Evolutionary conservation across 495 filamentous ascomycete species (phyloP), one percentile per base, ranked within the genome.

Genomic region (Hypoxylon subgilvum): DNA sequence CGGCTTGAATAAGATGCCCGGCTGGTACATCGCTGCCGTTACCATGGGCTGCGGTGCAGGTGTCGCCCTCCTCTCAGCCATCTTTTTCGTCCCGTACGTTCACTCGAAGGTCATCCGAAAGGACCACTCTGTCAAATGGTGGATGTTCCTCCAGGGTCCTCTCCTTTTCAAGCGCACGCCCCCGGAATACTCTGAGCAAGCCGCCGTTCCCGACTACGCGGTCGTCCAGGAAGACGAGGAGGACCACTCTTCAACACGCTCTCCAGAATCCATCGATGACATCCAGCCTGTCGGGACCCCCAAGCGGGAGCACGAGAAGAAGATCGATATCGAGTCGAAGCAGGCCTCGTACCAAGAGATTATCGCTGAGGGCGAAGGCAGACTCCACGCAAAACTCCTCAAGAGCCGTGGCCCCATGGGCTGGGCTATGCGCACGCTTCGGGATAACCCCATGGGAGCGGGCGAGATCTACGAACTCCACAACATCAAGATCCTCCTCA

Each of bases 401-500:
- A 74, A 82, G 65, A 76, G 73, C 27, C 74, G 76, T 5, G 85
- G 86, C 16, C 85, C 86, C 10, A 75, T 89, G 18, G 86, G 85
- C 59, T 89, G 86, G 86, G 87, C 81, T 32, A 86, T 88, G 84
- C 86, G 86, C 61, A 82, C 77, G 21, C 83, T 88, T 18, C 85
- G 75, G 52, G 79, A 87, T 65, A 86, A 88, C 72, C 85, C 82
- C 25, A 81, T 87, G 74, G 86, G 86, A 14, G 59, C 84, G 17
- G 86, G 86, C 32, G 75, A 83, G 63, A 78, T 88, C 40, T 87
- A 89, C 76, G 87, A 89, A 68, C 6, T 79, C 23, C 75, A 83
- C 68, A 88, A 89, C 76, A 76, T 88, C n/a, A 76, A 70, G 62
- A 76, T 74, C 36, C 47, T 86, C 35, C 10, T 74, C 43, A 84